Evolutionary conservation across 768 basidiomycete genomes (phyloP).

Genomic region (Naganishia friedmannii): DNA sequence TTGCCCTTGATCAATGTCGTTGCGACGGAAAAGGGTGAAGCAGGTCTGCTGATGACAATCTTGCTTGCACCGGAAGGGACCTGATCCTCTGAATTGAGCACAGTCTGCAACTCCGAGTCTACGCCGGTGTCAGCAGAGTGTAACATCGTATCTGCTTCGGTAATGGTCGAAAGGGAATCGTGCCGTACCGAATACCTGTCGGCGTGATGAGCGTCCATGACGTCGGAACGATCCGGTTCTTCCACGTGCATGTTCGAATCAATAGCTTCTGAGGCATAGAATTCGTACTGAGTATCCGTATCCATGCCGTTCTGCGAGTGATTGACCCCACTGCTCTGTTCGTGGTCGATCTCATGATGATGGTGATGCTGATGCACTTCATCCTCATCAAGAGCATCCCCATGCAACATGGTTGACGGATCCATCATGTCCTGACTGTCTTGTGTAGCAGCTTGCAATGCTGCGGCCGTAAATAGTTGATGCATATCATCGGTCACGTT

Average conservation of each 20-base stretch:
- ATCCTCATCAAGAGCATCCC: neutral
- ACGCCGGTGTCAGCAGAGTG: neutral
- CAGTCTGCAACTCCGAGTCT: neutral
- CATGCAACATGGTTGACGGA: slow-evolving; percentile 13
- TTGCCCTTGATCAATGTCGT: neutral
- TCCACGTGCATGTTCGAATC: neutral
- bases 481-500: slow-evolving; percentile 28
- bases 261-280: neutral
- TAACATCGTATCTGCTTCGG: slow-evolving; percentile 11
- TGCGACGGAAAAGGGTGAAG: neutral
- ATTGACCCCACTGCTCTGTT: neutral
- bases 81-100: neutral
- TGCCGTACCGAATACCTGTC: slow-evolving; percentile 10
- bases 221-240: neutral
- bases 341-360: slow-evolving; percentile 6
- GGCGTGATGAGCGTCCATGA: neutral
- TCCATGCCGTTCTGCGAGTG: neutral
- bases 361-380: neutral
- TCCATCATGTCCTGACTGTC: slow-evolving; percentile 26
- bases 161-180: slow-evolving; percentile 15
- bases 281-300: neutral
- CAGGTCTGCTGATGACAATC: neutral
- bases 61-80: neutral
- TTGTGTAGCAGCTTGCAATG: slow-evolving; percentile 23
- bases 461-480: slow-evolving; percentile 26